Conservation (phyloP, 73 alveolate species). For the Breviolum minutum region DNA sequence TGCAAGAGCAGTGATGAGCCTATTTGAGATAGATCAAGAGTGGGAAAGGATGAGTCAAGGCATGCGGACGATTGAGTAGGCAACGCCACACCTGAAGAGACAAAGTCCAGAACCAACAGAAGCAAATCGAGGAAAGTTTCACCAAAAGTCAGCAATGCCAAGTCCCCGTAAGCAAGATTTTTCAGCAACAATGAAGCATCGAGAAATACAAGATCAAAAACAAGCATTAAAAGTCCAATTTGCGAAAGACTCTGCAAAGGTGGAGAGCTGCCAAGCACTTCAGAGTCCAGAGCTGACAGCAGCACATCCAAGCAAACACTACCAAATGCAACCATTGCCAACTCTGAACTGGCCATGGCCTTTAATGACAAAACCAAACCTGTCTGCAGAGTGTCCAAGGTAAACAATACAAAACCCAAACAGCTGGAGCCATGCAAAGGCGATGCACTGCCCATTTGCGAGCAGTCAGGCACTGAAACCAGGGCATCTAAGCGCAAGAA, state of each 20-base stretch:
- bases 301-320: neutral
- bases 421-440: constrained; percentile 34
- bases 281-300: neutral
- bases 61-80: neutral
- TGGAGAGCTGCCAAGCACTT: constrained; percentile 21
- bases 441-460: constrained; percentile 83
- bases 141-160: neutral
- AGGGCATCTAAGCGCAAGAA: neutral
- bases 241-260: neutral
- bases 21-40: neutral
- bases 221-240: neutral
- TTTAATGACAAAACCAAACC: neutral
- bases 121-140: neutral
- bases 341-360: neutral
- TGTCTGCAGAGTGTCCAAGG: neutral
- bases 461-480: constrained; percentile 38
- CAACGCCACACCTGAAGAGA: neutral
- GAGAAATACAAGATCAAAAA: neutral
- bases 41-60: neutral
- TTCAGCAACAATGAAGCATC: neutral
- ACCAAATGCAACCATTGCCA: neutral
- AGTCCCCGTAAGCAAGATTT: neutral
- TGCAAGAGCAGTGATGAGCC: neutral
- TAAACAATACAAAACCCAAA: neutral
- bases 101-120: neutral